Percentiles rank a stretch among this genome's conserved stretches.
phyloP scores from a whole-genome alignment of 371 early-diverging fungal species.

The Coemansia sp. region DNA sequence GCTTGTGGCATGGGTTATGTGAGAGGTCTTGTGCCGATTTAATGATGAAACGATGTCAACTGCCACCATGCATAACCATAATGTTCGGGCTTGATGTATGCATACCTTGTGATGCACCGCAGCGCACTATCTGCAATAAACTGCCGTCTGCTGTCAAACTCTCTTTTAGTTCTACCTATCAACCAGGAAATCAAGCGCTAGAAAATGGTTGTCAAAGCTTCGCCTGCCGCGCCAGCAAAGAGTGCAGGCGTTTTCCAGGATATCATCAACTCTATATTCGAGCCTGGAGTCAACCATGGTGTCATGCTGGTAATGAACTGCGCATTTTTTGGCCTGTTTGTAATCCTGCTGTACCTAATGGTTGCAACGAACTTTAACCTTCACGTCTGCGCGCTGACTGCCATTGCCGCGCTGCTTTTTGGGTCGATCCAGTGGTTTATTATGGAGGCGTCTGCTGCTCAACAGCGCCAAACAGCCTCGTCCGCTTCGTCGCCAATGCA shows the following conservation, averaged over 20 bases:
- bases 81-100: not conserved
- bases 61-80: constrained; percentile 7
- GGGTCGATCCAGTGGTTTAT: constrained; percentile 50
- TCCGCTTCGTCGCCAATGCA: constrained; percentile 1
- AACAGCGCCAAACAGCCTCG: constrained; percentile 3
- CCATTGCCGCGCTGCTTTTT: constrained; percentile 38
- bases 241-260: constrained; percentile 41
- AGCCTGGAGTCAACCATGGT: constrained; percentile 51
- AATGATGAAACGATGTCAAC: not conserved
- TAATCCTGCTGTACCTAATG: constrained; percentile 41
- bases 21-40: not conserved
- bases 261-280: constrained; percentile 48
- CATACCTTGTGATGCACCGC: not conserved
- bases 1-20: too few relatives aligned
- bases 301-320: constrained; percentile 49
- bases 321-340: constrained; percentile 45
- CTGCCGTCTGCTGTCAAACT: not conserved
- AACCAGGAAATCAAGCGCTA: not conserved
- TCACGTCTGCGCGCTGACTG: constrained; percentile 46
- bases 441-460: constrained; percentile 13
- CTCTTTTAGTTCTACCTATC: not conserved
- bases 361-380: constrained; percentile 47
- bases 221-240: constrained; percentile 5
- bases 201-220: not conserved
- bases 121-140: not conserved